Conservation (phyloP, 495 filamentous ascomycete species). For the Annulohypoxylon nitens region DNA sequence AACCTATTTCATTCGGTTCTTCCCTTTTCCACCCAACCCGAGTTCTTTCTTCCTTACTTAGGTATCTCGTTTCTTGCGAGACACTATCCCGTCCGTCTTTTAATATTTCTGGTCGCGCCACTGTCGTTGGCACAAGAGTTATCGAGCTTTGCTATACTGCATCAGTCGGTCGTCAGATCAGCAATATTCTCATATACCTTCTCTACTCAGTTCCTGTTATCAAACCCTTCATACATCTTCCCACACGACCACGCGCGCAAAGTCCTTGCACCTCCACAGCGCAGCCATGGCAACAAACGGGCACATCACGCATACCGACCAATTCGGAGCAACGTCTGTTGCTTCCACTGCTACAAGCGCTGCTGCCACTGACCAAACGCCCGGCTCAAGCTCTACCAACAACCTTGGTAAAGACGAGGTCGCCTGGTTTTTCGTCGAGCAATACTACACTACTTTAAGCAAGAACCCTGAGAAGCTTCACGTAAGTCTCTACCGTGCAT, state of each 20-base stretch:
- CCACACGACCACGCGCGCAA: conserved; percentile 41
- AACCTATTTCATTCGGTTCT: conserved; percentile 28
- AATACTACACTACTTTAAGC: conserved; percentile 98
- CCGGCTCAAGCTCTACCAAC: conserved; percentile 40
- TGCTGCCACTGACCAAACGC: conserved; percentile 31
- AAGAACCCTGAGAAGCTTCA: conserved; percentile 93
- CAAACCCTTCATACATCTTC: conserved; percentile 21
- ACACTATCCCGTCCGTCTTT: conserved; percentile 10
- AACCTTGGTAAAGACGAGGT: conserved; percentile 83
- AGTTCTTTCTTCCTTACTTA: neutral
- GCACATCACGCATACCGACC: conserved; percentile 55
- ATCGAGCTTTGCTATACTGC: conserved; percentile 15
- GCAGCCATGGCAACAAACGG: conserved; percentile 66
- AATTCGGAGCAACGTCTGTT: conserved; percentile 51
- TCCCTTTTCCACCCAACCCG: conserved; percentile 19
- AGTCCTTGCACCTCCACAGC: conserved; percentile 32
- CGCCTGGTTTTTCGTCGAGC: conserved; percentile 99
- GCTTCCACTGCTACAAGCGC: conserved; percentile 39
- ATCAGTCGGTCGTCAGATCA: conserved; percentile 27
- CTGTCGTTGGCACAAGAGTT: conserved; percentile 25
- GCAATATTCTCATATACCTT: conserved; percentile 20
- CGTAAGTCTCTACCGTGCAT: conserved; percentile 63
- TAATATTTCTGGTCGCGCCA: conserved; percentile 23
- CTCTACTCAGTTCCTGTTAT: conserved; percentile 14
- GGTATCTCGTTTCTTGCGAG: conserved; percentile 21